Evolutionary conservation across 2,329 filamentous ascomycete genomes (phyloP).

Genomic region (Xylariaceae sp.): DNA sequence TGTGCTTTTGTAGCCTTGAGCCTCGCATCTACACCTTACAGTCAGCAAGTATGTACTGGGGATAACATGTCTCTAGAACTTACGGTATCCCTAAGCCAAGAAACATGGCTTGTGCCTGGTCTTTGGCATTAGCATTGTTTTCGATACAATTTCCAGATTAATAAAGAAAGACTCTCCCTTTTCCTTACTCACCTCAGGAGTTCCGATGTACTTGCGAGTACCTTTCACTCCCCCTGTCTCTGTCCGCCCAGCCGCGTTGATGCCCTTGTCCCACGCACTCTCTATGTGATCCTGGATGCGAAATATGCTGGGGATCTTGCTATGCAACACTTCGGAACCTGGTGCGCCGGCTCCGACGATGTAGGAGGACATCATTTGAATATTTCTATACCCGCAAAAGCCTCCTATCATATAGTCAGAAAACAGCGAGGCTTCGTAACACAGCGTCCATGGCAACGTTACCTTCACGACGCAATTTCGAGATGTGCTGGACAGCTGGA

Average conservation of each 20-base stretch:
- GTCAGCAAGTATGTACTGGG: not conserved
- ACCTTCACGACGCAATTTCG: conserved; percentile 74
- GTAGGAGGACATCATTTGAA: conserved; percentile 85
- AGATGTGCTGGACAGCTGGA: conserved; percentile 70
- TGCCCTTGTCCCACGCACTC: conserved; percentile 78
- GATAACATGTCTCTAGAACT: conserved; percentile 22
- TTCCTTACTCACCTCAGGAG: conserved; percentile 63
- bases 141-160: no score
- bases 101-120: conserved; percentile 74
- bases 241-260: conserved; percentile 66
- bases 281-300: conserved; percentile 85
- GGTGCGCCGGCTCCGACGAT: conserved; percentile 55
- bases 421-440: no score
- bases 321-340: conserved; percentile 57
- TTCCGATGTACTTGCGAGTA: conserved; percentile 95
- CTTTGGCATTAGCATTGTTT: not conserved
- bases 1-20: conserved; percentile 53
- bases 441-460: no score
- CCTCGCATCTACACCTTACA: conserved; percentile 48
- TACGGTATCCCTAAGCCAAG: conserved; percentile 63
- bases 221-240: conserved; percentile 84
- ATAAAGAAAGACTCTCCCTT: not conserved
- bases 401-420: conserved; percentile 49
- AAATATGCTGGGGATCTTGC: conserved; percentile 69
- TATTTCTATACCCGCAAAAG: conserved; percentile 94